Evolutionary conservation across 179 eudicot genomes (phyloP).

Genomic region (Gypsophila paniculata): DNA sequence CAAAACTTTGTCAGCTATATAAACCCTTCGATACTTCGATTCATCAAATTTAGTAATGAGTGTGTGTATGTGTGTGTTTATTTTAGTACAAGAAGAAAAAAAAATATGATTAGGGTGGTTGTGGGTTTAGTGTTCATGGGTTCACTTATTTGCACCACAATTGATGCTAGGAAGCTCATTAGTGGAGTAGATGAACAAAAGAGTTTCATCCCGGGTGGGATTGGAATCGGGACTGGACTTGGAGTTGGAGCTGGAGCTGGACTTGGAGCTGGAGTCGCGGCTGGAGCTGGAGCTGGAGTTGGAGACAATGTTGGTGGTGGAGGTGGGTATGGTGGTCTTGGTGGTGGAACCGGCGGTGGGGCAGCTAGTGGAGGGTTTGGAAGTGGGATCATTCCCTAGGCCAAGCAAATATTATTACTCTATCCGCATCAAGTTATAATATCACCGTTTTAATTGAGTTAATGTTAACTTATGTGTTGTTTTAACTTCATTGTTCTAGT

Average conservation of each 20-base stretch:
- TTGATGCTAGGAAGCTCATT: constrained; percentile 32
- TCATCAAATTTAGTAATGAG: constrained; percentile 5
- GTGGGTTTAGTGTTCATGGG: constrained; percentile 23
- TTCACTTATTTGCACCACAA: constrained; percentile 31
- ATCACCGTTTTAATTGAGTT: not conserved
- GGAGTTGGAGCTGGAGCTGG: constrained; percentile 13
- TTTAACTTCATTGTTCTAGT: not conserved
- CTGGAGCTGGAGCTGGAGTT: not conserved
- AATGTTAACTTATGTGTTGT: not conserved
- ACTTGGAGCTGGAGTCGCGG: constrained; percentile 20
- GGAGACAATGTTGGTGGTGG: constrained; percentile 28
- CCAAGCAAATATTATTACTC: not conserved
- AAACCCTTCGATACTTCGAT: constrained; percentile 12
- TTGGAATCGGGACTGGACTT: constrained; percentile 21
- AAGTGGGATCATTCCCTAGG: constrained; percentile 25
- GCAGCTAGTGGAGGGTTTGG: constrained; percentile 27
- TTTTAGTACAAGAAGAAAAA: too few species aligned
- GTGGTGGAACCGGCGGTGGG: constrained; percentile 19
- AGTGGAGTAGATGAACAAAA: constrained; percentile 30
- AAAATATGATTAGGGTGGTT: constrained; percentile 24
- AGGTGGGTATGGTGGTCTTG: constrained; percentile 25
- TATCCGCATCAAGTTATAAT: not conserved
- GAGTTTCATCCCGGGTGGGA: constrained; percentile 20
- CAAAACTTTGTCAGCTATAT: constrained; percentile 21
- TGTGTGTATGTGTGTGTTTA: too few species aligned